phyloP scores from a whole-genome alignment of 2,329 filamentous ascomycete species.

The Aspergillus costaricaensis region DNA sequence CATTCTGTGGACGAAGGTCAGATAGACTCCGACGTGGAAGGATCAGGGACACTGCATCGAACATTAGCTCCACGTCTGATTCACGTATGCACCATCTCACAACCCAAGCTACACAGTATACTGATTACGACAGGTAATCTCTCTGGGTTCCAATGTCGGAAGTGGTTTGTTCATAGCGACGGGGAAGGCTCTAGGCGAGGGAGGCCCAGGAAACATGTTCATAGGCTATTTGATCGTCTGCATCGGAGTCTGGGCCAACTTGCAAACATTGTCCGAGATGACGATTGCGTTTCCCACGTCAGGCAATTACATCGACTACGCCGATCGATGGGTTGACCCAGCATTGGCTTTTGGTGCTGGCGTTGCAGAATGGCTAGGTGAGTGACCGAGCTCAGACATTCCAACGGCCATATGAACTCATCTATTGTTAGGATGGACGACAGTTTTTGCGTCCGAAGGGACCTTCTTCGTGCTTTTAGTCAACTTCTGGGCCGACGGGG shows the following conservation, averaged over 20 bases:
- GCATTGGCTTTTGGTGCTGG: conserved; percentile 44
- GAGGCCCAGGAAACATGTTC: conserved; percentile 12
- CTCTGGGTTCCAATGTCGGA: conserved; percentile 9
- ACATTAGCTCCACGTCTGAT: background rate
- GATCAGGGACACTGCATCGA: background rate
- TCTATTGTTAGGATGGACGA: conserved; percentile 8
- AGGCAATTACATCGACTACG: conserved; percentile 43
- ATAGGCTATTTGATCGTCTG: conserved; percentile 8
- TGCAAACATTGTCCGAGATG: conserved; percentile 14
- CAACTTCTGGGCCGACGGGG: conserved; percentile 4
- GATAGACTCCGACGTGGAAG: background rate
- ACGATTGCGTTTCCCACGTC: conserved; percentile 29
- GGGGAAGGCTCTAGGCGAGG: conserved; percentile 12
- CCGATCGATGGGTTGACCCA: conserved; percentile 42
- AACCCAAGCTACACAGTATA: background rate
- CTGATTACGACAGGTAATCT: conserved; percentile 4
- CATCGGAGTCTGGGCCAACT: conserved; percentile 13
- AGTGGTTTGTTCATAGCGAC: conserved; percentile 15
- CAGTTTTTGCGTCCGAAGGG: conserved; percentile 10
- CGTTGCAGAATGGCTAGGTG: conserved; percentile 25
- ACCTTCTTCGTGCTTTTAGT: conserved; percentile 14
- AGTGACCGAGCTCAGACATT: background rate
- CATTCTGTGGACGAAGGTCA: background rate
- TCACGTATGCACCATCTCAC: background rate
- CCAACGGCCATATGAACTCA: background rate